Conservation (phyloP, 768 basidiomycete genomes). For the Xerocomus brunneocitrinus region DNA sequence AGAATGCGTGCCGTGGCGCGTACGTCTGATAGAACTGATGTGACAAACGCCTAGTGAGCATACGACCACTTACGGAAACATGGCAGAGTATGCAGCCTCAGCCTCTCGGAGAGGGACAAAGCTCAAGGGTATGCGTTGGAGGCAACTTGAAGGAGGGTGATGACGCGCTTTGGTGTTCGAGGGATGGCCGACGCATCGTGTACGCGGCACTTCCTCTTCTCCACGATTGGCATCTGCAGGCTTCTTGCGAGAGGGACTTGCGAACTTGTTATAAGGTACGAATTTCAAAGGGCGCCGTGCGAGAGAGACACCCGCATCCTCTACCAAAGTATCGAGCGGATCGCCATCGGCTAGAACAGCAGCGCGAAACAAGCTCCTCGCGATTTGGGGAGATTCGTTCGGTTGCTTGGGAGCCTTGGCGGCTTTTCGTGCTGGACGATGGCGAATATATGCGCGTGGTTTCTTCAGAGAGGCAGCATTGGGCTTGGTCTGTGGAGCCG, state of each 20-base stretch:
- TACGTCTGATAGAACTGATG: constrained; percentile 4
- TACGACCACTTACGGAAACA: constrained; percentile 23
- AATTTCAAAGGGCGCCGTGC: constrained; percentile 26
- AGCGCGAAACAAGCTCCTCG: constrained; percentile 22
- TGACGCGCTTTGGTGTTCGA: constrained; percentile 1
- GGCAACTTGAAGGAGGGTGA: not conserved
- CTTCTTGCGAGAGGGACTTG: not conserved
- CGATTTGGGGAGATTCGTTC: constrained; percentile 1
- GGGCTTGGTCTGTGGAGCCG: not conserved
- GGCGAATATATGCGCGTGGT: constrained; percentile 20
- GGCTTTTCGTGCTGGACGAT: not conserved
- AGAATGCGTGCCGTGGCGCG: not conserved
- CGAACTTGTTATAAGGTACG: constrained; percentile 24
- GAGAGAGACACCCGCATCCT: constrained; percentile 6
- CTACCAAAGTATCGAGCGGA: constrained; percentile 16
- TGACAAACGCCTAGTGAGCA: not conserved
- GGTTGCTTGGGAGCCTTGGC: not conserved
- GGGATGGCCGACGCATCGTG: not conserved
- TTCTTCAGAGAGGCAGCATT: not conserved
- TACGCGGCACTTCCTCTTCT: not conserved
- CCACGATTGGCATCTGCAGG: not conserved
- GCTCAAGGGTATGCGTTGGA: constrained; percentile 16
- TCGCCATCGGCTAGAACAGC: constrained; percentile 25
- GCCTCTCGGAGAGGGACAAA: constrained; percentile 27
- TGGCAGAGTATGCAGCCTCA: constrained; percentile 22